Conservation (phyloP, 495 filamentous ascomycete species). For the Thermochaetoides thermophila region DNA sequence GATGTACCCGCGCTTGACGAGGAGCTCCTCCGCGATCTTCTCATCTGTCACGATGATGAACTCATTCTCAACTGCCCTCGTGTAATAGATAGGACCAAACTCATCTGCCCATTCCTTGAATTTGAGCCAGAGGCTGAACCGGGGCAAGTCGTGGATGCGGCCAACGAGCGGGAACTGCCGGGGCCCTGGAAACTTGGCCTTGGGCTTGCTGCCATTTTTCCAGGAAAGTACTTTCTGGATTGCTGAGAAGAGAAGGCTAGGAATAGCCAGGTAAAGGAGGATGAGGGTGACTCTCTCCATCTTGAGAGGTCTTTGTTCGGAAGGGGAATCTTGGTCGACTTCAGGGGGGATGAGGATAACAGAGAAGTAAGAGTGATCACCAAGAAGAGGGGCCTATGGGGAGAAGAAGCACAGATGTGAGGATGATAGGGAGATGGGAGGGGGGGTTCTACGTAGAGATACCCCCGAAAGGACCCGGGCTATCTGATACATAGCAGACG, state of each 20-base stretch:
- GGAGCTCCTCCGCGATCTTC: slow-evolving; percentile 40
- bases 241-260: slow-evolving; percentile 27
- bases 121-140: slow-evolving; percentile 38
- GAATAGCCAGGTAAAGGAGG: slow-evolving; percentile 30
- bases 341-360: too few relatives aligned
- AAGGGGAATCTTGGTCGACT: too few relatives aligned
- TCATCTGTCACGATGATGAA: slow-evolving; percentile 42
- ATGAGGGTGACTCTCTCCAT: slow-evolving; percentile 21
- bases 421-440: too few relatives aligned
- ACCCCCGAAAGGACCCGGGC: too few relatives aligned
- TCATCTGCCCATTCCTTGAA: slow-evolving; percentile 43
- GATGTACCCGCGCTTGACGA: slow-evolving; percentile 37
- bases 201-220: slow-evolving; percentile 13
- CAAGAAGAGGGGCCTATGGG: too few relatives aligned
- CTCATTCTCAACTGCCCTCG: slow-evolving; percentile 29
- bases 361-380: too few relatives aligned
- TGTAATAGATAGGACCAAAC: slow-evolving; percentile 41
- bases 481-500: too few relatives aligned
- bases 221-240: slow-evolving; percentile 25
- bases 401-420: too few relatives aligned
- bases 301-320: too few relatives aligned
- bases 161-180: slow-evolving; percentile 34
- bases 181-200: slow-evolving; percentile 26
- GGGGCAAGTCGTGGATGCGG: slow-evolving; percentile 34
- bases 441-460: too few relatives aligned